phyloP scores from a whole-genome alignment of 164 flowering plant genomes.

The Stephania yunnanensis region DNA sequence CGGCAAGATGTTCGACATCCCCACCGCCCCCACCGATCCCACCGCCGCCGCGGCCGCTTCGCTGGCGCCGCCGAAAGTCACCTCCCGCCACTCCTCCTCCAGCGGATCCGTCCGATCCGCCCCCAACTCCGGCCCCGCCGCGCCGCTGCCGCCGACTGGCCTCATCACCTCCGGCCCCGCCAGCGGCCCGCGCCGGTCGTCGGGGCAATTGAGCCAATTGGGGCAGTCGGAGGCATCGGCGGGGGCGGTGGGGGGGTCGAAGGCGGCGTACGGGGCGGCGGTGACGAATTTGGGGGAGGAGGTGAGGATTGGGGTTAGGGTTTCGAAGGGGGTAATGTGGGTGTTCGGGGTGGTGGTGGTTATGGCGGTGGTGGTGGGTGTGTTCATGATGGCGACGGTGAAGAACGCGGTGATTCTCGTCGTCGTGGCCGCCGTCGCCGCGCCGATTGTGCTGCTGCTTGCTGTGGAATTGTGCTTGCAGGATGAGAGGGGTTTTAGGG shows the following conservation, averaged over 20 bases:
- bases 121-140: constrained; percentile 38
- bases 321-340: constrained; percentile 70
- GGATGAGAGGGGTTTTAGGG: constrained; percentile 50
- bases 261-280: constrained; percentile 55
- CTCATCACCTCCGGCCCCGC: constrained; percentile 41
- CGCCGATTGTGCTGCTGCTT: constrained; percentile 31
- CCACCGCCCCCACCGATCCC: constrained; percentile 5
- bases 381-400: constrained; percentile 72
- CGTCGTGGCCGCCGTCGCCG: constrained; percentile 47
- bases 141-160: constrained; percentile 32
- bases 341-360: constrained; percentile 45
- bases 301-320: constrained; percentile 46
- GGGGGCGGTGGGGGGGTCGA: constrained; percentile 23
- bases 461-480: constrained; percentile 62
- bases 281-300: constrained; percentile 64
- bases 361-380: constrained; percentile 70
- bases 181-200: constrained; percentile 10
- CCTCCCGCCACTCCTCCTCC: constrained; percentile 23
- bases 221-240: constrained; percentile 25
- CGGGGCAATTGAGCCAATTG: constrained; percentile 17
- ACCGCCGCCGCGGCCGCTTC: no score
- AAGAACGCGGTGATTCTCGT: constrained; percentile 62
- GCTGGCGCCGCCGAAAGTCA: constrained; percentile 9
- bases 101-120: constrained; percentile 73
- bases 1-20: constrained; percentile 89